Base-by-base conservation (phyloP, 192 early-diverging fungal species). In the Mortierella hygrophila region DNA sequence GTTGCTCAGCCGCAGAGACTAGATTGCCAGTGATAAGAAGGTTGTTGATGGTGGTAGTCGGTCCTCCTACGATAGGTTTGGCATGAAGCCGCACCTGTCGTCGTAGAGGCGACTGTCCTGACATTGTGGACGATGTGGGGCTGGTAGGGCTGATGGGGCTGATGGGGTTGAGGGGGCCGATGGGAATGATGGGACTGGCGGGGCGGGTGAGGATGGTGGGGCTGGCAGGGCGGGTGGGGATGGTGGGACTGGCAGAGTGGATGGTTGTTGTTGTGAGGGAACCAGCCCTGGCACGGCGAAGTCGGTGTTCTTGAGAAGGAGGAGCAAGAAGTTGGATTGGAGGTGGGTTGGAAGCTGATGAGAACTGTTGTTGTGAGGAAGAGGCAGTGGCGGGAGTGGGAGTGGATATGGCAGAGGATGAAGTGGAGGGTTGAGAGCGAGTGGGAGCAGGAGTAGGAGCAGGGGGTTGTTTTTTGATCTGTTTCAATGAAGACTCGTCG, bases 1-100 rank as follows among this genome's bases (percentile, higher is more conserved):
- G 38, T 9, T 76, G 54, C 29, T 68, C 75, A 6, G 75, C 75
- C 47, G 75, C 75, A 65, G 75, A 60, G 13, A 76, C 57, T 13
- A 76, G 16, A 68, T 76, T 57, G 18, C 75, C 75, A 3, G 75
- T 76, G 8, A 47, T 42, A 13, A 20, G 26, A 2, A 26, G 37
- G 13, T 49, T 35, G 18, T 44, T 65, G 60, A 9, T 32, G 60
- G 26, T 32, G 1, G n/a, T 65, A 15, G 26, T 29, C 11, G 26
- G 8, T 21, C 70, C 70, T n/a, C 4, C 35, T 42, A 35, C n/a
- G 38, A 10, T 21, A 21, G 70, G 21, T n/a, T n/a, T 71, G 11
- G n/a, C 16, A 40, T 71, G 38, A 26, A 42, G 70, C 21, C 70
- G 70, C 41, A 35, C 40, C 10, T 65, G 60, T 11, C 26, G 60